Conservation (phyloP, 164 flowering plant genomes). For the Macadamia tetraphylla region DNA sequence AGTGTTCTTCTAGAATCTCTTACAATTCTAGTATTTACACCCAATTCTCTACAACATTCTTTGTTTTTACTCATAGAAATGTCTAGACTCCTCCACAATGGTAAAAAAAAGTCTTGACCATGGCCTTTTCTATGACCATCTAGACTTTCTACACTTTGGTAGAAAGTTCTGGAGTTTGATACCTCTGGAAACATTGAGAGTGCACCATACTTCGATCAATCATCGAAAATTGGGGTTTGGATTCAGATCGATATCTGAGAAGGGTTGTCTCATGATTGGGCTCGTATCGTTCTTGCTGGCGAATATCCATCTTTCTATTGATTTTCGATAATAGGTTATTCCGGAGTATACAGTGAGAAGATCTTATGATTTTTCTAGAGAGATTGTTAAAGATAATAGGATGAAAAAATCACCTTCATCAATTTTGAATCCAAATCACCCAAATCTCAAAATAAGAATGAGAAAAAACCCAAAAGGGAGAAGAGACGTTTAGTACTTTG, state of each 20-base stretch:
- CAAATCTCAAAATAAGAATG: no score
- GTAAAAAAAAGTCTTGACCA: no score
- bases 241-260: constrained; percentile 37
- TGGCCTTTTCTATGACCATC: no score
- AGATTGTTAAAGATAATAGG: constrained; percentile 75
- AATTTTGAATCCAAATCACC: constrained; percentile 11
- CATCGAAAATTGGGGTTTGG: constrained; percentile 82
- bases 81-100: no score
- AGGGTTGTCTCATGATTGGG: constrained; percentile 55
- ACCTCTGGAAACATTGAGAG: constrained; percentile 39
- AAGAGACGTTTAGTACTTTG: no score
- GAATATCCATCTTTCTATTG: constrained; percentile 67
- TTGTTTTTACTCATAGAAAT: no score
- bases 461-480: no score
- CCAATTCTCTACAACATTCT: no score
- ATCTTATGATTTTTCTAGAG: constrained; percentile 70
- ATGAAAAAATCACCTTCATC: constrained; percentile 56
- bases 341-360: constrained; percentile 74
- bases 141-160: no score
- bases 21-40: no score
- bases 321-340: constrained; percentile 72
- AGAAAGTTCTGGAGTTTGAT: constrained; percentile 21
- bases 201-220: constrained; percentile 82
- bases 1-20: no score
- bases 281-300: constrained; percentile 44